A percentile compares a stretch with the other conserved stretches of the same genome.
Evolutionary conservation across 2,329 filamentous ascomycete genomes (phyloP).

Genomic region (Bipolaris oryzae): DNA sequence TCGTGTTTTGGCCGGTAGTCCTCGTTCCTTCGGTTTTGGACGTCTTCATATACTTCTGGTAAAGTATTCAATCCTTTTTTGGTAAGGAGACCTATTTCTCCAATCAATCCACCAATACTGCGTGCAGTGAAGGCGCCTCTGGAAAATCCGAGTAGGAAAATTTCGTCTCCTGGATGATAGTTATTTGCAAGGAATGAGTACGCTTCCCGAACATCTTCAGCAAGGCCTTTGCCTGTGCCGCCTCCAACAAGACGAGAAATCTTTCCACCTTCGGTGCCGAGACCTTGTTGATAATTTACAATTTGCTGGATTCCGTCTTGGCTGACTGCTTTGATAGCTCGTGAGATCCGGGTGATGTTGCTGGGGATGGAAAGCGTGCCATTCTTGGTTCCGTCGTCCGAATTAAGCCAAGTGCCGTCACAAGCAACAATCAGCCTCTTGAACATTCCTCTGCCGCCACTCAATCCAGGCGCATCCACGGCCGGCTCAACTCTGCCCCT

Average conservation of each 20-base stretch:
- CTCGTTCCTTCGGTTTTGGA: conserved; percentile 52
- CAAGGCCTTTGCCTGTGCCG: conserved; percentile 53
- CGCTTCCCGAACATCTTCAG: conserved; percentile 55
- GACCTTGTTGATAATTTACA: conserved; percentile 58
- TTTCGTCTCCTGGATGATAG: conserved; percentile 57
- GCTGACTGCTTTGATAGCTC: conserved; percentile 57
- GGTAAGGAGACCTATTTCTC: conserved; percentile 56
- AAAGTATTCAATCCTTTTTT: conserved; percentile 54
- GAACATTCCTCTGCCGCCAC: conserved; percentile 47
- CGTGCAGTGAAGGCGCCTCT: conserved; percentile 55
- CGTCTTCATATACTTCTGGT: conserved; percentile 55
- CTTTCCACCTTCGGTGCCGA: conserved; percentile 53
- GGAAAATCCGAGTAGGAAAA: conserved; percentile 57
- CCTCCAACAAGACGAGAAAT: conserved; percentile 51
- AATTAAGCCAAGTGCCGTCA: conserved; percentile 57
- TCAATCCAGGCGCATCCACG: conserved; percentile 41
- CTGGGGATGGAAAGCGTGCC: conserved; percentile 53
- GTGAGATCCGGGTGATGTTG: conserved; percentile 57
- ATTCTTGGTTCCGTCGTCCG: conserved; percentile 54
- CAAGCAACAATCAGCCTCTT: conserved; percentile 51
- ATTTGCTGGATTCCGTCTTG: conserved; percentile 58
- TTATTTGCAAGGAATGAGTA: conserved; percentile 61
- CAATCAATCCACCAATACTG: conserved; percentile 52
- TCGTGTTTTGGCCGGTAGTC: conserved; percentile 54
- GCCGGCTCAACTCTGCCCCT: conserved; percentile 29